Evolutionary conservation across 805 yeast species (phyloP), one percentile per base, ranked within the genome.

Genomic region (Metschnikowia rubicola): DNA sequence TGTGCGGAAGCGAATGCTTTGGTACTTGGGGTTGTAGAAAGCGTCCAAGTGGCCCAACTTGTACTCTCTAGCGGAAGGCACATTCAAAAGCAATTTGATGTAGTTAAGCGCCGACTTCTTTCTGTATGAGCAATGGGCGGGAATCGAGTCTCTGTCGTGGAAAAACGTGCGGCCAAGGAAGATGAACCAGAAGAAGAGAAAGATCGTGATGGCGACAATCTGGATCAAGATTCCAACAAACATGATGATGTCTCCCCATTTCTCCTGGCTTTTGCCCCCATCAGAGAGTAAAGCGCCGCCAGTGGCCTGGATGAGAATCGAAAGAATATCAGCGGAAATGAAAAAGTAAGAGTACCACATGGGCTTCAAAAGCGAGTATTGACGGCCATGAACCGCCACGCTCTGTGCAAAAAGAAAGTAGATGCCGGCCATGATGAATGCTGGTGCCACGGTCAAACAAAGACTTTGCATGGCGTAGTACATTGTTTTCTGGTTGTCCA

Each of bases 301-400:
- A 19, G 60, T 62, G 6, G 72, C 74, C 53, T 71, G 77, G 30
- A 71, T 57, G 17, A 70, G 30, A 15, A 71, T 58, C 2, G 74
- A 67, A 3, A 70, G 31, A 7, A 70, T 67, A 48, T 71, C 77
- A 21, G 60, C 48, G 6, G 67, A 59, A 43, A 71, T 68, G 50
- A 71, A 71, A 26, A 71, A 60, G 57, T 71, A 71, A 1, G 75
- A 65, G 48, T 71, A 71, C 74, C 74, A 70, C 64, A 71, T 61
- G 4, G 77, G 77, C 47, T 65, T 66, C 49, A 70, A 59, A 2
- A 67, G 54, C 17, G 74, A 66, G 51, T 63, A 71, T 33, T 62
- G 58, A 39, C 71, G 51, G 8, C 75, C 75, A 43, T 68, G 68
- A 15, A 67, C 56, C 11, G 67, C 70, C 39, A 70, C 73, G 47